Percentiles rank a stretch among this genome's conserved stretches.
These are phyloP conservation scores for Salix viminalis DNA, from an alignment of 345 rosid genomes.

Conservation along the genomic window DNA sequence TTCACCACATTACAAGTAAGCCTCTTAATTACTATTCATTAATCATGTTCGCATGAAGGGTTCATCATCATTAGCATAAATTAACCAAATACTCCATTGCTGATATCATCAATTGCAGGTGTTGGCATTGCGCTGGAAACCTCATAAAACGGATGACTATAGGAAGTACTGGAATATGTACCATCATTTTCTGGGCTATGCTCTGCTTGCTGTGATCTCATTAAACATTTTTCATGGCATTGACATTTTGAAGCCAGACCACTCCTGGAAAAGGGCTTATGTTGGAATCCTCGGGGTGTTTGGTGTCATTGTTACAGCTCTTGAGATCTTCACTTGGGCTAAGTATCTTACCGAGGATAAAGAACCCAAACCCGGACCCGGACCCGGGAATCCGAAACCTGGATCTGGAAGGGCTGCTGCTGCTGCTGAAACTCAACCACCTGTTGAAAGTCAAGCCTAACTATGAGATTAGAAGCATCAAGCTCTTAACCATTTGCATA, in stretches of 20 bases:
- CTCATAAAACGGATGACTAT: constrained; percentile 25
- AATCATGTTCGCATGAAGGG: neutral
- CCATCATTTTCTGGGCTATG: constrained; percentile 50
- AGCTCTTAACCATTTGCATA: too few species aligned
- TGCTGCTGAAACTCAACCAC: too few species aligned
- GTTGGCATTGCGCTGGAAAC: constrained; percentile 37
- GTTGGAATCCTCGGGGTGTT: constrained; percentile 30
- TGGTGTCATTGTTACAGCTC: constrained; percentile 7
- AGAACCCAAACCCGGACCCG: too few species aligned
- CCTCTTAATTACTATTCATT: neutral
- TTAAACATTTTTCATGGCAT: constrained; percentile 46
- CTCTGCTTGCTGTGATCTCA: constrained; percentile 34
- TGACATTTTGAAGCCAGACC: constrained; percentile 31
- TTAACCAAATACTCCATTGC: neutral
- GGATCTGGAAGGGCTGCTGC: too few species aligned
- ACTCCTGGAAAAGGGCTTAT: constrained; percentile 39
- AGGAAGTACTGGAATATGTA: constrained; percentile 55
- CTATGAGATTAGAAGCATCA: too few species aligned
- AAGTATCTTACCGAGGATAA: neutral
- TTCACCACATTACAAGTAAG: constrained; percentile 47
- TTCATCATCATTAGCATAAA: neutral
- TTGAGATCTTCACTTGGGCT: constrained; percentile 44
- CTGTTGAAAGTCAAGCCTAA: too few species aligned
- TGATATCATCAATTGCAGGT: constrained; percentile 23
- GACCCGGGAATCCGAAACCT: too few species aligned